Conservation (phyloP, 2,329 filamentous ascomycete genomes). For the Penicillium sp. region DNA sequence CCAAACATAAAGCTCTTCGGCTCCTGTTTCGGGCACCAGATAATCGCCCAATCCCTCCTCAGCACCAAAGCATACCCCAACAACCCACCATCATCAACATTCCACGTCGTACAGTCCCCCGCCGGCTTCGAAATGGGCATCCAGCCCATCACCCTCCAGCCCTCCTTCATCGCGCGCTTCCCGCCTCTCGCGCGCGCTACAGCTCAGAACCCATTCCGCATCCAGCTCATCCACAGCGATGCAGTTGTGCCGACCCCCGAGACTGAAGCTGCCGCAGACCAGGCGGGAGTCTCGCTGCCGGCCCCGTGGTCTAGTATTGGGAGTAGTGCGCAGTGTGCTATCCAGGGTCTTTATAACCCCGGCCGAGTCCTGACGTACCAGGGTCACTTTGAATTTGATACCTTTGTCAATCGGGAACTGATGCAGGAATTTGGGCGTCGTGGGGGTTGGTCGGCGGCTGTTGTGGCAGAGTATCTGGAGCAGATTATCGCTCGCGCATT, state of each 20-base stretch:
- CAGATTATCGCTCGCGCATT: constrained; percentile 22
- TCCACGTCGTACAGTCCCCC: constrained; percentile 23
- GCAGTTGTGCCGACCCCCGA: constrained; percentile 24
- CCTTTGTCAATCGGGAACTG: constrained; percentile 27
- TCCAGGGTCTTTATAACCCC: constrained; percentile 34
- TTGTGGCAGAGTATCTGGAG: constrained; percentile 18
- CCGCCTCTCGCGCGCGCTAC: constrained; percentile 7
- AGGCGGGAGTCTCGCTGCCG: constrained; percentile 16
- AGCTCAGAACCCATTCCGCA: constrained; percentile 18
- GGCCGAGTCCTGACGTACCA: constrained; percentile 34
- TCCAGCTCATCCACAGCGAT: constrained; percentile 39
- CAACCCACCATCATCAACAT: neutral
- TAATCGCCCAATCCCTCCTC: constrained; percentile 32
- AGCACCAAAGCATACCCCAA: neutral
- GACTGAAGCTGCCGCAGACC: neutral
- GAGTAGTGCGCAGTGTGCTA: constrained; percentile 25
- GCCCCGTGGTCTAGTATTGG: constrained; percentile 34
- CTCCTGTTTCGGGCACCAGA: constrained; percentile 37
- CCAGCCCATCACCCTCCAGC: constrained; percentile 25
- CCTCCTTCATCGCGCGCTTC: constrained; percentile 19
- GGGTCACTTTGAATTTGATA: constrained; percentile 37
- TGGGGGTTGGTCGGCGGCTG: constrained; percentile 22
- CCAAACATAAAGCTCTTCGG: constrained; percentile 35
- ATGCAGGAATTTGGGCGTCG: constrained; percentile 25
- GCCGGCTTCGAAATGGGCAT: constrained; percentile 35